Evolutionary conservation across 73 alveolate species (phyloP), one percentile per base, ranked within the genome.

Genomic region (Tetrahymena borealis): DNA sequence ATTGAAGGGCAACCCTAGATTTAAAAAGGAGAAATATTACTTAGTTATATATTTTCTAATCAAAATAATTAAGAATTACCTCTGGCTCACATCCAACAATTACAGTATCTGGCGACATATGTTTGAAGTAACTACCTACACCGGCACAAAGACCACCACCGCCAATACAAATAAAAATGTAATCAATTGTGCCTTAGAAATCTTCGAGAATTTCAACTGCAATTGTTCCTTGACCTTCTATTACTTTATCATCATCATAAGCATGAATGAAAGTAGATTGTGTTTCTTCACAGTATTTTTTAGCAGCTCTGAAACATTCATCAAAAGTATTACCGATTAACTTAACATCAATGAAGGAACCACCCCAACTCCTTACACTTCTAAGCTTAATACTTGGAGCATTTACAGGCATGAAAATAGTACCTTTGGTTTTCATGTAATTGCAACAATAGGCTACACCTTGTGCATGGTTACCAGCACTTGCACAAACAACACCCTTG

Each of bases 381-480:
- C 85, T 36, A 24, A 95, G 79, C 90, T 95, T 95, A 32, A 94
- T 94, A 32, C 79, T 91, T 7, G 97, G 96, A n/a, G 97, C 94
- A 79, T 92, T 91, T 39, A 93, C 94, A 15, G 97, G 97, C 97
- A 95, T 95, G 79, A 78, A 94, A 36, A 94, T 94, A 0, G 91
- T 94, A 11, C 94, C 93, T 33, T 94, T 91, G 28, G 91, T 90
- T 28, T 91, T 79, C 91, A 94, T 28, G 38, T 91, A 90, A 85
- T 90, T 40, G 31, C 96, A 90, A 39, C 91, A 91, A 79, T 91
- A 94, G 39, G 97, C 97, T 38, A 94, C 96, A 20, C 97, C 97
- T 94, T 95, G 91, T 16, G 97, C 96, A 95, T 95, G 97, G 91
- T 95, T 95, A 10, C 97, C 97, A 32, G 97, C 97, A 91, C 95